A percentile compares a stretch with the other conserved stretches of the same genome.
Conservation (phyloP, 805 yeast species). For the Limtongozyma cylindracea region DNA sequence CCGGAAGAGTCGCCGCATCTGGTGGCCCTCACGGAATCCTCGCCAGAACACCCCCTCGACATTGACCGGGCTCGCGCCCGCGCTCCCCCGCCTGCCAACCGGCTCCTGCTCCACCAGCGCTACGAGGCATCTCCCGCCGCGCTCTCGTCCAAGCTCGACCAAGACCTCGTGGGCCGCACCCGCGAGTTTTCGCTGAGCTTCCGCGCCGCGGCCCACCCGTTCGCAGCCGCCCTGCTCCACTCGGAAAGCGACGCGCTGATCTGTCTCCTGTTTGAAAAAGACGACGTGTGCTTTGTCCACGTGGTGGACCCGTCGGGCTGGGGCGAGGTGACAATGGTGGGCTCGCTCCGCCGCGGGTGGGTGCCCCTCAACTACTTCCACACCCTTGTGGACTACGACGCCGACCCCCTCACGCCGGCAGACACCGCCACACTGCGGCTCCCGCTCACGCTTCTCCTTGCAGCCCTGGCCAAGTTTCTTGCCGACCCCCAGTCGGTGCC, state of each 20-base stretch:
- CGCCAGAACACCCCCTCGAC: too few relatives aligned
- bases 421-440: too few relatives aligned
- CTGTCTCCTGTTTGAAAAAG: constrained; percentile 44
- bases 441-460: constrained; percentile 19
- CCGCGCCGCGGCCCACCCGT: constrained; percentile 29
- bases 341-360: constrained; percentile 50
- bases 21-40: too few relatives aligned
- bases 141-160: too few relatives aligned
- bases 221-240: constrained; percentile 31
- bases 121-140: too few relatives aligned
- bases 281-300: constrained; percentile 56
- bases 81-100: too few relatives aligned
- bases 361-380: constrained; percentile 65
- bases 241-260: constrained; percentile 42
- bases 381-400: constrained; percentile 16
- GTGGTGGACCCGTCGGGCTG: constrained; percentile 64
- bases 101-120: too few relatives aligned
- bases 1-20: too few relatives aligned
- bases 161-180: too few relatives aligned
- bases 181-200: constrained; percentile 25
- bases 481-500: constrained; percentile 32
- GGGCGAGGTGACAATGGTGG: constrained; percentile 63
- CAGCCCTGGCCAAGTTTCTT: constrained; percentile 40
- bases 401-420: constrained; percentile 1
- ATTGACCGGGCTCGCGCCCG: too few relatives aligned